Conservation (phyloP, 805 yeast genomes). For the Spathaspora passalidarum region DNA sequence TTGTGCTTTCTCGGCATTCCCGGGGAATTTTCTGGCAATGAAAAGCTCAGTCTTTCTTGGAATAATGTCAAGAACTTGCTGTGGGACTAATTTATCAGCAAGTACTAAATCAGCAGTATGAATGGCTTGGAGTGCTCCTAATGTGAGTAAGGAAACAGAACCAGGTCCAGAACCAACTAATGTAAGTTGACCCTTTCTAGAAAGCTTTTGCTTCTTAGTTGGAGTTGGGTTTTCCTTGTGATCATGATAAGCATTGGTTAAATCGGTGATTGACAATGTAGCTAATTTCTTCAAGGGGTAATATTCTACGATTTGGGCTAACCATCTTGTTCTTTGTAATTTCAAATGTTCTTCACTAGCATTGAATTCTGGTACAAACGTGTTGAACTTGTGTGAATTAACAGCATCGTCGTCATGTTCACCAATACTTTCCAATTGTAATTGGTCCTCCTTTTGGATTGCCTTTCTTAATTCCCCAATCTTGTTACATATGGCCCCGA, state of each 20-base stretch:
- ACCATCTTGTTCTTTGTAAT: conserved; percentile 71
- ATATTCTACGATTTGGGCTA: conserved; percentile 87
- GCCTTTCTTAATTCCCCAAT: conserved; percentile 63
- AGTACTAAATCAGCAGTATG: conserved; percentile 77
- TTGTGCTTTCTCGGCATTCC: conserved; percentile 93
- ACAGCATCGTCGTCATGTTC: conserved; percentile 68
- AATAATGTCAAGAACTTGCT: conserved; percentile 76
- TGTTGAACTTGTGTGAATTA: conserved; percentile 57
- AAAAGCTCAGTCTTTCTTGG: conserved; percentile 69
- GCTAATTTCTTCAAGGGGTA: conserved; percentile 72
- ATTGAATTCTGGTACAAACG: conserved; percentile 57
- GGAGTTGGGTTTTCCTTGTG: not conserved
- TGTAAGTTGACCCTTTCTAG: conserved; percentile 54
- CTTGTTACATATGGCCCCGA: conserved; percentile 64
- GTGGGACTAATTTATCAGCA: conserved; percentile 92
- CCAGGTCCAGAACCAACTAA: conserved; percentile 98
- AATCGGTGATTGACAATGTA: conserved; percentile 55
- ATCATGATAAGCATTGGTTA: conserved; percentile 42
- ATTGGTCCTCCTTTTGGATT: conserved; percentile 52
- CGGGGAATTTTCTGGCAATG: conserved; percentile 93
- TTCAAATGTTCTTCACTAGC: conserved; percentile 51
- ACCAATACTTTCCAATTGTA: conserved; percentile 40
- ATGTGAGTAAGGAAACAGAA: conserved; percentile 71
- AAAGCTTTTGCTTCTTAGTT: conserved; percentile 14
- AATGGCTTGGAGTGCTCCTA: conserved; percentile 82